Base-by-base conservation (phyloP, 2,329 filamentous ascomycete species). In the Beauveria bassiana region DNA sequence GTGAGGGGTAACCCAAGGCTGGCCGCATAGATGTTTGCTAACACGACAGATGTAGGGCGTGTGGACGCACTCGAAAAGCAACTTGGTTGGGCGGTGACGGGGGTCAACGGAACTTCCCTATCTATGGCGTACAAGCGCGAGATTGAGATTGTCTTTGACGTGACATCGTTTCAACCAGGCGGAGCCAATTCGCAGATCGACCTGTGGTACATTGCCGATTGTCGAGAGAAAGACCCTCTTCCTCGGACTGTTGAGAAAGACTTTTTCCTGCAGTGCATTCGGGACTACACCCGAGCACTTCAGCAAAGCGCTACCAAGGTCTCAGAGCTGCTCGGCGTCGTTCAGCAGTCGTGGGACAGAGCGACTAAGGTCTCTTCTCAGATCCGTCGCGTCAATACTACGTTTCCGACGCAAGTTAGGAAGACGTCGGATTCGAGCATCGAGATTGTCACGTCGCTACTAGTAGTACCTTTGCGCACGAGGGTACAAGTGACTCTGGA, bases 81-180 rank as follows among this genome's bases (percentile, higher is more conserved):
- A 60, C 78, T 87, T 68, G 87, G 88, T 59, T 95, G 90, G 90
- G 81, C 83, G 31, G 86, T 93, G 64, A 86, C 82, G 2, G 84
- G 87, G 20, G 81, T 87, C 24, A 77, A 81, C 1, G 82, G 80
- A 45, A 46, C 46, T 1, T 83, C 77, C 2, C 74, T 92, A n/a
- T 90, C 88, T 0, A 86, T 93, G 84, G 84, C 84, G 3, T 92
- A 92, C 74, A 79, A 78, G 66, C 84, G 83, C 43, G 86, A 91
- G 65, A 83, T 93, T 45, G 86, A 91, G 69, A 80, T 93, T 10
- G 85, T 86, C 61, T 88, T 93, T 69, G 86, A 91, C 67, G 80
- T 86, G 2, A 73, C 80, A 0, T 78, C 86, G 0, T 90, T 92
- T 73, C 75, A 79, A 50, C 68, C 71, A 10, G 68, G 71, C 26